Evolutionary conservation across 257 asterid genomes (phyloP).

Genomic region (Solanum chaucha): DNA sequence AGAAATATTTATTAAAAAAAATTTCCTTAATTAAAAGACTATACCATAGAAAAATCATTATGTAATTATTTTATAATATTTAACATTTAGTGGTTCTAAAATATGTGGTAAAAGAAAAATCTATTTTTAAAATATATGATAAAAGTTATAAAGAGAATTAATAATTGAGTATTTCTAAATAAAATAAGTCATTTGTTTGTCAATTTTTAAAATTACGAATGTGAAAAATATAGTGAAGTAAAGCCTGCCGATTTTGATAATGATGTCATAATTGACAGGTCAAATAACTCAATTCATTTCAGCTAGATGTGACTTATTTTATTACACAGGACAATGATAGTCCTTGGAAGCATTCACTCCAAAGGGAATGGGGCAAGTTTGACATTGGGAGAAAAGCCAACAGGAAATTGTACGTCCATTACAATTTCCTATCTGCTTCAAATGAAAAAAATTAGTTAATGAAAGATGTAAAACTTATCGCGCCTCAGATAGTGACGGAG

Average conservation of each 20-base stretch:
- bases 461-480: neutral
- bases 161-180: too few species aligned
- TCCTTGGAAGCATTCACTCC: neutral
- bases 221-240: neutral
- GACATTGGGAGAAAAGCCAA: neutral
- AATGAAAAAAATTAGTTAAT: neutral
- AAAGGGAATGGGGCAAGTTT: neutral
- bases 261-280: neutral
- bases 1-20: too few species aligned
- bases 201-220: neutral
- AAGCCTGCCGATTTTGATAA: neutral
- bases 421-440: neutral
- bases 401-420: neutral
- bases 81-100: neutral
- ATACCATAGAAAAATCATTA: too few species aligned
- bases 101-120: neutral
- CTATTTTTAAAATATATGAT: neutral
- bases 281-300: neutral
- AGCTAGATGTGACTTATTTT: neutral
- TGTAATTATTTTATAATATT: too few species aligned
- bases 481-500: neutral
- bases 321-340: neutral
- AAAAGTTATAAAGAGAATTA: neutral
- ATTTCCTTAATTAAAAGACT: neutral
- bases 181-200: neutral